phyloP scores from a whole-genome alignment of 2,329 filamentous ascomycete genomes.

The Cercospora sp. region DNA sequence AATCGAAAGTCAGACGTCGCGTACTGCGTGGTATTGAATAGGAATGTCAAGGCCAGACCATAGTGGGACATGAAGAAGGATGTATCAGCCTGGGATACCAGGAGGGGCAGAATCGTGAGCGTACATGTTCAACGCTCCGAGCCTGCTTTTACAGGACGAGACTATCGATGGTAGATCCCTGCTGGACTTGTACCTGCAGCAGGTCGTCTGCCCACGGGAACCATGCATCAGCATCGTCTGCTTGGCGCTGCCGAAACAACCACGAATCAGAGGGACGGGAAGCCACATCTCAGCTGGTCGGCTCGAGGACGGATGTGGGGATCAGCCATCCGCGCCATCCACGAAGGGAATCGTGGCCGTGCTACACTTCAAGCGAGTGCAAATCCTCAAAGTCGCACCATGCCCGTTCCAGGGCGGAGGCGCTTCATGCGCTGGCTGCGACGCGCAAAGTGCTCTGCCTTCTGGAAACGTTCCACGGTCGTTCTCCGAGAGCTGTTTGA shows the following conservation, averaged over 20 bases:
- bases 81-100: not conserved
- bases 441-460: not conserved
- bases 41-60: slow-evolving; percentile 2
- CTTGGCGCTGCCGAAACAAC: slow-evolving; percentile 8
- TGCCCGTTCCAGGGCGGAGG: not conserved
- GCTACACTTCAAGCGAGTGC: slow-evolving; percentile 2
- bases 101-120: not conserved
- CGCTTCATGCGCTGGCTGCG: not conserved
- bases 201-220: slow-evolving; percentile 3
- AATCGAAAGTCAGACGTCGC: not conserved
- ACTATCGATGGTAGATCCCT: slow-evolving; percentile 13
- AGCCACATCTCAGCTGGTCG: not conserved
- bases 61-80: not conserved
- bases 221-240: slow-evolving; percentile 12
- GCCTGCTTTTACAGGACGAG: slow-evolving; percentile 1
- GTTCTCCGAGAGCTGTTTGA: not conserved
- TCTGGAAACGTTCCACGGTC: slow-evolving; percentile 2
- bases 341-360: slow-evolving; percentile 1
- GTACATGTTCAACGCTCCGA: slow-evolving; percentile 6
- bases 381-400: not conserved
- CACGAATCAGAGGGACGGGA: slow-evolving; percentile 10
- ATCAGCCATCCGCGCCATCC: slow-evolving; percentile 10
- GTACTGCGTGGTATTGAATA: not conserved
- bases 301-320: slow-evolving; percentile 10
- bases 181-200: slow-evolving; percentile 11